Evolutionary conservation across 495 filamentous ascomycete genomes (phyloP), one percentile per base, ranked within the genome.

Genomic region (Pseudomonodictys pantanalensis): DNA sequence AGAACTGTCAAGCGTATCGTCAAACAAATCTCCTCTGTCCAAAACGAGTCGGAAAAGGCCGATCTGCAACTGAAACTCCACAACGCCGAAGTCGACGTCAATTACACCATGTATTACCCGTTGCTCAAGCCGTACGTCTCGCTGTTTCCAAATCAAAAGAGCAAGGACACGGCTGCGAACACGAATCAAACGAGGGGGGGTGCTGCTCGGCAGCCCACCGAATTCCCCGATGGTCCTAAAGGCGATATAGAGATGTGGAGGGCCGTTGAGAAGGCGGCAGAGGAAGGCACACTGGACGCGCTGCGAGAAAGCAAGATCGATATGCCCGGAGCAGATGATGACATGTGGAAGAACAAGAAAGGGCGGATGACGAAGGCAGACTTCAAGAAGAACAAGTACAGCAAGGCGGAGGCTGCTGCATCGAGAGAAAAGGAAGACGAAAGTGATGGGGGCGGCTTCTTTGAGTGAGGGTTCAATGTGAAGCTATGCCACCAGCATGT

Each of bases 91-190:
- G 83, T 97, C 15, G 91, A 96, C 67, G 72, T 92, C 54, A 72
- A 92, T 68, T 98, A 98, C 67, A 84, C 90, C 0, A 80, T 86
- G 42, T 91, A 89, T 73, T 91, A 83, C 67, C 93, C 93, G 4
- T 82, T 90, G 38, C 78, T 81, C 56, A 84, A 90, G 67, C 83
- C 84, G 60, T 98, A 98, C 74, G 75, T 88, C 53, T 84, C 88
- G 18, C 74, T 97, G 4, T 97, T 89, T 66, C 79, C 81, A 8
- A 78, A 74, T 5, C 9, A 28, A 10, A 59, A 60, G 23, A 54
- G 26, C 8, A 25, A 48, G n/a, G 58, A 33, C 29, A 56, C 48
- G 26, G 35, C 32, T 23, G 39, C 58, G 26, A 62, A 68, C 15
- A 26, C 61, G 0, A 62, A 70, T n/a, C 64, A 62, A 1, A 44